Base-by-base conservation (phyloP, 345 rosid species). In the Durio zibethinus region DNA sequence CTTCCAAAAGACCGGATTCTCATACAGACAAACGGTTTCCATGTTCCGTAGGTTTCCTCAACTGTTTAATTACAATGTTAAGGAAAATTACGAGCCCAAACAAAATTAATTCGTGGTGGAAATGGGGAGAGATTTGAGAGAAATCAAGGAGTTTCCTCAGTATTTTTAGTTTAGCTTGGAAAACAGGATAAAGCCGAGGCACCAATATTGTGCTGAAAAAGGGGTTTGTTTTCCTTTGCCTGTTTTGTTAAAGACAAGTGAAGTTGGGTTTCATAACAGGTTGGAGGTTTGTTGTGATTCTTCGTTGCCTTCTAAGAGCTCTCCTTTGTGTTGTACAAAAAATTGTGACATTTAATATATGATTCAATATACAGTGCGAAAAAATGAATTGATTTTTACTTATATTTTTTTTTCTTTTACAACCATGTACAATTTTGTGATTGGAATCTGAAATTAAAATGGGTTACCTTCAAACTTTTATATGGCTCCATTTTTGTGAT, bases 81-180 rank as follows among this genome's bases (percentile, higher is more conserved):
- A 82, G 60, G 93, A 84, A 36, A 93, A 90, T 63, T 81, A 89
- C 69, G 97, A 93, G 83, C 93, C 91, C 3, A 94, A 91, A 73
- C 66, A 90, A 73, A 81, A 87, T 27, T 92, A 94, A 73, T 82
- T 91, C 77, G 84, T 86, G 72, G 90, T 82, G 82, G 98, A 91
- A 83, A 91, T 94, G 97, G 93, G 90, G 66, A 89, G 97, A 83
- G 93, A 89, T 72, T 88, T 88, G 87, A 94, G 88, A 78, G 98
- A 93, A 53, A 38, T 94, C 73, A 85, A 75, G 52, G 93, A 90
- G 81, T 94, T 94, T 74, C 97, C 97, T 0, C 97, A 91, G 78
- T 94, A 91, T 78, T 94, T 90, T 75, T 93, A 97, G 0, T 93
- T 89, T 82, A 91, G 98, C 73, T 88, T 94, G 74, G 95, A 89